A percentile compares a stretch with the other conserved stretches of the same genome.
Evolutionary conservation across 192 early-diverging fungal species (phyloP).

Genomic region (Podila verticillata): DNA sequence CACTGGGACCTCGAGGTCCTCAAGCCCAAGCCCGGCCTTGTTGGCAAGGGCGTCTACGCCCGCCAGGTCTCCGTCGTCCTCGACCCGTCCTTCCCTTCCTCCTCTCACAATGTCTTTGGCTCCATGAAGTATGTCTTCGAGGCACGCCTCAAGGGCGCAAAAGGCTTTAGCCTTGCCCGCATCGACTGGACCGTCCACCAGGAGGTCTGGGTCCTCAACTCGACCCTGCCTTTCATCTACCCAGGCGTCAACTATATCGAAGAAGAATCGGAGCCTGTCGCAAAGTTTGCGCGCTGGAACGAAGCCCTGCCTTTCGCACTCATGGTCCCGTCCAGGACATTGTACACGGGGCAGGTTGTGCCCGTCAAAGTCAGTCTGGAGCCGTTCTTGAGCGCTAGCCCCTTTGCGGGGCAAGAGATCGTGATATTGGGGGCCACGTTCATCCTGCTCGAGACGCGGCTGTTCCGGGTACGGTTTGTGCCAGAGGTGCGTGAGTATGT

Average conservation of each 20-base stretch:
- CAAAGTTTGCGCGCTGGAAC: neutral
- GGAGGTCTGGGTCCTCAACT: constrained; percentile 38
- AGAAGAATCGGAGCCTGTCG: neutral
- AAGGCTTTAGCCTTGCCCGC: constrained; percentile 12
- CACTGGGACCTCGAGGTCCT: constrained; percentile 17
- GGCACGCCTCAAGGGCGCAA: constrained; percentile 25
- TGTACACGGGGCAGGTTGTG: constrained; percentile 12
- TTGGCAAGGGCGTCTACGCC: constrained; percentile 20
- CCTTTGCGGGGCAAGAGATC: constrained; percentile 4
- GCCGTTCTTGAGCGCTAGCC: neutral
- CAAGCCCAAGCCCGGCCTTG: constrained; percentile 14
- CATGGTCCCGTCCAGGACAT: constrained; percentile 3
- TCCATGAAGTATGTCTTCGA: constrained; percentile 29
- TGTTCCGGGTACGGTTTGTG: constrained; percentile 17
- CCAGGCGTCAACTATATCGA: neutral
- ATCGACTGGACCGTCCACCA: constrained; percentile 13
- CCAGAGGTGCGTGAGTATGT: neutral
- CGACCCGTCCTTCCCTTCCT: constrained; percentile 18
- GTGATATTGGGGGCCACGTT: constrained; percentile 6
- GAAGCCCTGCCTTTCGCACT: constrained; percentile 2
- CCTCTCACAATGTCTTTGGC: constrained; percentile 8
- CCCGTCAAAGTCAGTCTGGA: constrained; percentile 9
- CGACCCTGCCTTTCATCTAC: constrained; percentile 9
- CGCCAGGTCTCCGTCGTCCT: constrained; percentile 17
- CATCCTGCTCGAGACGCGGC: constrained; percentile 16